phyloP scores from a whole-genome alignment of 805 yeast genomes.

The Wickerhamiella qilinensis region DNA sequence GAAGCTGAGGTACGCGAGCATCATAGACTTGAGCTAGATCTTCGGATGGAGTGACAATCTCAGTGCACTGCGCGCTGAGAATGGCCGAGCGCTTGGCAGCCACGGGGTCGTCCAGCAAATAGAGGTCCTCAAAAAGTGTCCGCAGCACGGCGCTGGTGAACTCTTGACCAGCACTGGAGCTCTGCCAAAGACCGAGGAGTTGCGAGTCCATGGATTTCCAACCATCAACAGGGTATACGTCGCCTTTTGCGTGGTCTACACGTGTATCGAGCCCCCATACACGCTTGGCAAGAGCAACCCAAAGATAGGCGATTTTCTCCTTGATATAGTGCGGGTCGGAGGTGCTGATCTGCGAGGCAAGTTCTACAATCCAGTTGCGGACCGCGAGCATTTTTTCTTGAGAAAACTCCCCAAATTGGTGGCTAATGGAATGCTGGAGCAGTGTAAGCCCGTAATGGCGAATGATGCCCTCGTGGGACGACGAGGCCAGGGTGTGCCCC shows the following conservation, averaged over 20 bases:
- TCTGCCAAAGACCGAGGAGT: slow-evolving; percentile 59
- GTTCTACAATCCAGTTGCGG: slow-evolving; percentile 71
- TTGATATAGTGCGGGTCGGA: slow-evolving; percentile 77
- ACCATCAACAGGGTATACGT: slow-evolving; percentile 28
- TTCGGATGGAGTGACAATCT: slow-evolving; percentile 57
- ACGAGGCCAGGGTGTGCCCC: slow-evolving; percentile 76
- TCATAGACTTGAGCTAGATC: slow-evolving; percentile 50
- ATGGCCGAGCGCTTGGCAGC: slow-evolving; percentile 68
- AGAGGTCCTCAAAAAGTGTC: slow-evolving; percentile 84
- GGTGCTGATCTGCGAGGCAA: slow-evolving; percentile 41
- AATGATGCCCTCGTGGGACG: slow-evolving; percentile 42
- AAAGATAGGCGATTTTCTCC: slow-evolving; percentile 75
- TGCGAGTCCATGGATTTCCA: slow-evolving; percentile 83
- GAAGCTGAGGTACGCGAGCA: slow-evolving; percentile 40
- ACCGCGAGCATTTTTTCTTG: slow-evolving; percentile 47
- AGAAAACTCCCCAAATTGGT: slow-evolving; percentile 38
- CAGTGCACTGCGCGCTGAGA: slow-evolving; percentile 67
- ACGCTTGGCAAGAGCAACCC: slow-evolving; percentile 85
- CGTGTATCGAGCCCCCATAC: slow-evolving; percentile 55
- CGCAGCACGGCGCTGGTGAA: slow-evolving; percentile 62
- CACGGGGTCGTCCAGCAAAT: slow-evolving; percentile 77
- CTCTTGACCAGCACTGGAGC: slow-evolving; percentile 49
- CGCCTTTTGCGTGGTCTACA: slow-evolving; percentile 11
- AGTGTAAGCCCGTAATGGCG: slow-evolving; percentile 83
- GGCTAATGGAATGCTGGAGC: slow-evolving; percentile 51